Evolutionary conservation across 805 yeast species (phyloP).

Genomic region (Saccharomycopsis vini): DNA sequence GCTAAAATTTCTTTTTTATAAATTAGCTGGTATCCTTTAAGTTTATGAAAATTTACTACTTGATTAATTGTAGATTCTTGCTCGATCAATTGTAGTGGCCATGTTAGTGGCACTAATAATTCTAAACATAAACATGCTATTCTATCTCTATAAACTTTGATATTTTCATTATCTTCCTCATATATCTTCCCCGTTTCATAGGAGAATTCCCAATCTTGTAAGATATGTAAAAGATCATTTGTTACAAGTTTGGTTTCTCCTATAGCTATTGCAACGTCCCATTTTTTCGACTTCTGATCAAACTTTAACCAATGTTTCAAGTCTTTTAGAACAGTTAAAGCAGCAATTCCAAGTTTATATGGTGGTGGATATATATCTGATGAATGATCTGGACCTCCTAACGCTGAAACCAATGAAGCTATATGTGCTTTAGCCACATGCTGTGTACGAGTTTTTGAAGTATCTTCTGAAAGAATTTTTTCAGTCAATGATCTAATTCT

Average conservation of each 20-base stretch:
- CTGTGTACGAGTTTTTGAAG: constrained; percentile 29
- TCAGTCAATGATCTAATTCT: constrained; percentile 9
- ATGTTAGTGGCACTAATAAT: constrained; percentile 70
- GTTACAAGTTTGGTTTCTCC: constrained; percentile 67
- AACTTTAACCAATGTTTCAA: constrained; percentile 79
- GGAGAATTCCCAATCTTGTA: constrained; percentile 61
- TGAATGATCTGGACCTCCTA: constrained; percentile 81
- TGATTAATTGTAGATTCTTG: constrained; percentile 53
- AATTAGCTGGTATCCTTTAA: constrained; percentile 55
- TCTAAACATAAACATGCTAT: constrained; percentile 70
- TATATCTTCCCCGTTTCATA: constrained; percentile 23
- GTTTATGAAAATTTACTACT: constrained; percentile 44
- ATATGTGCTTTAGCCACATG: constrained; percentile 57
- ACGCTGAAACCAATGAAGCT: constrained; percentile 72
- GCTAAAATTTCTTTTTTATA: constrained; percentile 65
- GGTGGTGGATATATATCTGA: constrained; percentile 38
- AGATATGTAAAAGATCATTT: constrained; percentile 65
- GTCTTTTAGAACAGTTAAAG: constrained; percentile 78
- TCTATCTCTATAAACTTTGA: constrained; percentile 40
- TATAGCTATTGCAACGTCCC: constrained; percentile 83
- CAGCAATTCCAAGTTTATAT: constrained; percentile 82
- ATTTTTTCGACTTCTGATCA: constrained; percentile 61
- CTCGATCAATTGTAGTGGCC: constrained; percentile 66
- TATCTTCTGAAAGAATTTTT: constrained; percentile 7
- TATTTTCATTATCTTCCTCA: constrained; percentile 24